Percentiles rank a stretch among this genome's conserved stretches.
Conservation (phyloP, 108 stramenopile species). For the Ochromonas danica region DNA sequence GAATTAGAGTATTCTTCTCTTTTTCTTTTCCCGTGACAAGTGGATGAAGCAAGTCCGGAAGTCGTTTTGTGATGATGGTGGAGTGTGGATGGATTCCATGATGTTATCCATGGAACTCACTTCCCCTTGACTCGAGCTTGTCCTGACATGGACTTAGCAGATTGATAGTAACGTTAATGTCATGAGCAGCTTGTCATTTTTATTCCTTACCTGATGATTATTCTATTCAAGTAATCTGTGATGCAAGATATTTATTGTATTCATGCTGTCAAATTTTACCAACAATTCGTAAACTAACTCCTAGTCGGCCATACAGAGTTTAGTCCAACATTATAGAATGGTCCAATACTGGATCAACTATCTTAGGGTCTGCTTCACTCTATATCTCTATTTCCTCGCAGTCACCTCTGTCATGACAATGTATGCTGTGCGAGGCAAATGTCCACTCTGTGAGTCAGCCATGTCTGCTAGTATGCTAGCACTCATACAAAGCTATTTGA, state of each 20-base stretch:
- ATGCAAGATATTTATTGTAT: conserved; percentile 42
- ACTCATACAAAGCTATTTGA: neutral
- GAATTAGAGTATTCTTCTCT: no score
- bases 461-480: neutral
- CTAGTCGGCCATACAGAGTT: conserved; percentile 42
- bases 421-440: neutral
- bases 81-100: no score
- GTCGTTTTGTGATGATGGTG: no score
- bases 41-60: no score
- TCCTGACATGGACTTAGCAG: no score
- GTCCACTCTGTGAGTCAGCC: neutral
- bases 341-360: neutral
- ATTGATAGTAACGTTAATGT: conserved; percentile 39
- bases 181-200: conserved; percentile 43
- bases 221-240: conserved; percentile 37
- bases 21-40: no score
- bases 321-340: conserved; percentile 25
- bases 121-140: no score
- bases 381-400: no score
- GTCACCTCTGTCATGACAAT: neutral
- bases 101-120: no score
- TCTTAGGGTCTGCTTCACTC: neutral
- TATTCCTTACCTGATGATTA: conserved; percentile 21
- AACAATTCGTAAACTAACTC: conserved; percentile 45
- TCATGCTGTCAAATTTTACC: conserved; percentile 38